Evolutionary conservation across 208 protist genomes (phyloP), one percentile per base, ranked within the genome.

Genomic region (Crithidia bombi): DNA sequence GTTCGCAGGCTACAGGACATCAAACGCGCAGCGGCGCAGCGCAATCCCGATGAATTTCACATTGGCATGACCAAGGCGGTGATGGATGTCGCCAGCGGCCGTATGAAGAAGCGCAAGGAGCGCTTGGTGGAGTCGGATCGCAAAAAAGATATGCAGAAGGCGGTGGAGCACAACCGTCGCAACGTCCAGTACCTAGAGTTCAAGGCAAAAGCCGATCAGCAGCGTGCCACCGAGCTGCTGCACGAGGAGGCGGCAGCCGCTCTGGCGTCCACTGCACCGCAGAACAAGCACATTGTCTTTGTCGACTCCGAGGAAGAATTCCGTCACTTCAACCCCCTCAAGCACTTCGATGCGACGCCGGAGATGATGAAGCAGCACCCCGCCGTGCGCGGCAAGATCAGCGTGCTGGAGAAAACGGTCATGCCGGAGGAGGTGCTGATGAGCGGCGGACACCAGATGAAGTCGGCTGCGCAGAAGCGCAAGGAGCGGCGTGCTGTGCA

Each of bases 41-140:
- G 93, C 46, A 98, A 98, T 65, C 93, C 93, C 1, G 93, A 98
- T 84, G 95, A 98, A 78, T 98, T 97, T 66, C 78, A 97, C 66
- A 95, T 96, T 66, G 90, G 86, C 52, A 98, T 98, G 95, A 97
- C 94, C 0, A 92, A 94, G 78, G 78, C 88, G 17, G 73, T 95
- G 36, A 87, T 97, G 78, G 92, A 97, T 58, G 76, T 92, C 26
- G 86, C 87, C 4, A 91, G 79, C 10, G 92, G 92, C 10, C 83
- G 83, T n/a, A 91, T 95, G 86, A 92, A 90, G 77, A 64, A 79
- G 39, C 79, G 85, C 0, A 59, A 56, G 32, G 65, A 35, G 23
- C 69, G 66, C 35, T 68, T 81, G 25, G 46, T 66, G 11, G 52
- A 62, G 14, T 81, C 81, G 15, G 92, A 92, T 25, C 80, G 82